These are phyloP conservation scores for Calonectria multiphialidica DNA, from an alignment of 2,329 filamentous ascomycete species.

Conservation along the genomic window DNA sequence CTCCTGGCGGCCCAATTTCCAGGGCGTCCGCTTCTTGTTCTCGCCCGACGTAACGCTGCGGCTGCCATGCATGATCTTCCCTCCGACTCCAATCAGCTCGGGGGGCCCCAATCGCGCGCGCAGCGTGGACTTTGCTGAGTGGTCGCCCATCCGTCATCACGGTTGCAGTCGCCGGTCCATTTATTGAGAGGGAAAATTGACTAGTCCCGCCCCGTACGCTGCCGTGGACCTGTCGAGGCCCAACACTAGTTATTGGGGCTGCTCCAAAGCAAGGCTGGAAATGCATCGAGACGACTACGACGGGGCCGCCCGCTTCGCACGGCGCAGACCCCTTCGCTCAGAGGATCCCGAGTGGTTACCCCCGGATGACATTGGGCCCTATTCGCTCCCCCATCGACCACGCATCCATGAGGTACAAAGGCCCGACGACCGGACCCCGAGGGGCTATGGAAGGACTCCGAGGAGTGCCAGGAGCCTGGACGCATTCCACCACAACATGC, in stretches of 20 bases:
- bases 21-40: slow-evolving; percentile 38
- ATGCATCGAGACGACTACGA: slow-evolving; percentile 46
- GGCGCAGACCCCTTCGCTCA: slow-evolving; percentile 42
- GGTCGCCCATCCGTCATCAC: slow-evolving; percentile 39
- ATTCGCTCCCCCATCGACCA: slow-evolving; percentile 45
- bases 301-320: slow-evolving; percentile 42
- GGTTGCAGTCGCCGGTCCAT: slow-evolving; percentile 30
- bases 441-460: slow-evolving; percentile 36
- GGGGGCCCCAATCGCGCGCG: slow-evolving; percentile 40
- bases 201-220: slow-evolving; percentile 36
- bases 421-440: slow-evolving; percentile 45
- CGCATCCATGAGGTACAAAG: slow-evolving; percentile 48
- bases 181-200: slow-evolving; percentile 29
- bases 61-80: slow-evolving; percentile 47
- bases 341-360: slow-evolving; percentile 43
- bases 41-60: slow-evolving; percentile 45
- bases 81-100: slow-evolving; percentile 44
- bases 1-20: slow-evolving; percentile 43
- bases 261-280: slow-evolving; percentile 47
- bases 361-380: slow-evolving; percentile 42
- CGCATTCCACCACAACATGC: slow-evolving; percentile 44
- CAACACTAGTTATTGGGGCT: slow-evolving; percentile 40
- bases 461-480: slow-evolving; percentile 44
- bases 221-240: slow-evolving; percentile 40
- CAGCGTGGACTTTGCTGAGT: slow-evolving; percentile 46